phyloP scores from a whole-genome alignment of 345 rosid species.

The Abelmoschus esculentus region DNA sequence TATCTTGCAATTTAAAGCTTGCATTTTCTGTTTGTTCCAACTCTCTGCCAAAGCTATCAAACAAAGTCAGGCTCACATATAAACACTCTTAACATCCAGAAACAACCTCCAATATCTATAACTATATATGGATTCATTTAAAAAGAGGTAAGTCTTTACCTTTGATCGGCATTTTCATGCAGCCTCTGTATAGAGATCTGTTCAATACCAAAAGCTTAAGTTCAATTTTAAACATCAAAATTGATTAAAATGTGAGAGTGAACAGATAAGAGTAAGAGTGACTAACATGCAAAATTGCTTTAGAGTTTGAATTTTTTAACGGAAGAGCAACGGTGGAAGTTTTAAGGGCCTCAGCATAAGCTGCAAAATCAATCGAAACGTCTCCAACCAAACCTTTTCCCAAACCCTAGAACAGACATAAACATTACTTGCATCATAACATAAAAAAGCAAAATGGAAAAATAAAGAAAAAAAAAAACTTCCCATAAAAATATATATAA shows the following conservation, averaged over 20 bases:
- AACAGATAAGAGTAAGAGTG: constrained; percentile 9
- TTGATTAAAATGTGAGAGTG: constrained; percentile 18
- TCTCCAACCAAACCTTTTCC: constrained; percentile 65
- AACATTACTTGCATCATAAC: not conserved
- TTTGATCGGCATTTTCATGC: constrained; percentile 46
- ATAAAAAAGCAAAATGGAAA: not conserved
- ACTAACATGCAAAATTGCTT: constrained; percentile 71
- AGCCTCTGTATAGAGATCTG: constrained; percentile 75
- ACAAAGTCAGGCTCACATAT: constrained; percentile 12
- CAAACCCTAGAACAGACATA: constrained; percentile 43
- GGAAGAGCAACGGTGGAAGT: constrained; percentile 66
- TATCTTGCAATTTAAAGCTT: constrained; percentile 31
- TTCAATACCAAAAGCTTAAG: constrained; percentile 18
- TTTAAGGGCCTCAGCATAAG: constrained; percentile 56
- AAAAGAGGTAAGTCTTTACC: constrained; percentile 30
- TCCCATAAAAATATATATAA: not conserved
- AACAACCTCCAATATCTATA: constrained; percentile 9
- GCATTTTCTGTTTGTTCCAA: constrained; percentile 43
- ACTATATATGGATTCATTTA: not conserved
- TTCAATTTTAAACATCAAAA: constrained; percentile 20
- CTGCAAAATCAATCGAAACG: constrained; percentile 70
- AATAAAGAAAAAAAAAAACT: not conserved
- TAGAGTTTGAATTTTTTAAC: constrained; percentile 54
- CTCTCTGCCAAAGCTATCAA: constrained; percentile 41
- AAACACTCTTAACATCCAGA: not conserved